Percentiles rank a stretch among this genome's conserved stretches.
phyloP scores from a whole-genome alignment of 1,284 basidiomycete species.

The Rhodotorula mucilaginosa region DNA sequence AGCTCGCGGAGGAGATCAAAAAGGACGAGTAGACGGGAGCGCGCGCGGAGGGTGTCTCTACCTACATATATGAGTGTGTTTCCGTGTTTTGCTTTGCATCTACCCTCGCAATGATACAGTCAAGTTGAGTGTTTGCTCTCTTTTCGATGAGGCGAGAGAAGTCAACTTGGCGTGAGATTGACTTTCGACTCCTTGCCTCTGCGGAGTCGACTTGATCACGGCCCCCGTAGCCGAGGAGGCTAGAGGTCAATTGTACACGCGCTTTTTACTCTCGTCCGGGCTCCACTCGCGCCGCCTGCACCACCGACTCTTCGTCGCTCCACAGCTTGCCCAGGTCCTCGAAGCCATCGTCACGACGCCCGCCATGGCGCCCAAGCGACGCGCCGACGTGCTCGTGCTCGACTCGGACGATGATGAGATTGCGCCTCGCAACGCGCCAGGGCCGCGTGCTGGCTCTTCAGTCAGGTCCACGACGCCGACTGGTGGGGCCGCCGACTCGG shows the following conservation, averaged over 20 bases:
- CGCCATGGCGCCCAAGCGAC: conserved; percentile 11
- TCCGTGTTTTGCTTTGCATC: background rate
- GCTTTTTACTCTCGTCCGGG: too few relatives aligned
- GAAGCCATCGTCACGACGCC: background rate
- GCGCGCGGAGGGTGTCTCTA: background rate
- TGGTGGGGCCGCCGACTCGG: background rate
- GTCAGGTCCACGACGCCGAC: background rate
- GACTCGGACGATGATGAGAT: conserved; percentile 15
- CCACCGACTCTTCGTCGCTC: background rate
- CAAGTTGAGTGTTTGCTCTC: too few relatives aligned
- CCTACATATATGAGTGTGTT: too few relatives aligned
- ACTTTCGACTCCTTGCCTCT: too few relatives aligned
- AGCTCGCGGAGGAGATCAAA: conserved; percentile 22
- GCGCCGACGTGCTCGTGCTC: conserved; percentile 17
- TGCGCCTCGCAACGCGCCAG: background rate
- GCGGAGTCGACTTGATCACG: too few relatives aligned
- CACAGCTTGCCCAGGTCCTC: background rate
- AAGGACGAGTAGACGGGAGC: conserved; percentile 19
- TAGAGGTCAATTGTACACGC: too few relatives aligned
- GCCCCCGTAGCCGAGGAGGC: too few relatives aligned
- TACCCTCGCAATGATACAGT: background rate
- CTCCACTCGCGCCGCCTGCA: too few relatives aligned
- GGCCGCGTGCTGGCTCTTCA: background rate
- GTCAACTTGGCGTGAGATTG: too few relatives aligned
- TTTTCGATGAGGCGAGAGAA: too few relatives aligned